Conservation (phyloP, 768 basidiomycete genomes). For the Pleurotus sapidus region DNA sequence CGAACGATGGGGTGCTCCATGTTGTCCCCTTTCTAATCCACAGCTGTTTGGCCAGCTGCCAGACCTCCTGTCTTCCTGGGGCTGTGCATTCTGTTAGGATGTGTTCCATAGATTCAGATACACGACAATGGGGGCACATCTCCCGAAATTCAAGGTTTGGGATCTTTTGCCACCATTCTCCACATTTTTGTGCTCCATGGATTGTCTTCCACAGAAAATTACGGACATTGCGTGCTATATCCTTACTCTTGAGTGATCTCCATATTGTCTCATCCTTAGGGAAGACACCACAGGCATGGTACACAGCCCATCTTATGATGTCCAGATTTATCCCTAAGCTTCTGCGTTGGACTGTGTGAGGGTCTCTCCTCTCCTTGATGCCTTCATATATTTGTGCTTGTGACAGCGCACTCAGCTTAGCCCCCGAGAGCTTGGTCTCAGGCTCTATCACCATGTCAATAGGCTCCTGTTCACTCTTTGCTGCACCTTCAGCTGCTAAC, state of each 20-base stretch:
- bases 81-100: conserved; percentile 22
- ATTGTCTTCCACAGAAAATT: conserved; percentile 21
- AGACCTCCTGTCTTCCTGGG: conserved; percentile 17
- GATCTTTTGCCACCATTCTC: conserved; percentile 19
- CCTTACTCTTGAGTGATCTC: conserved; percentile 9
- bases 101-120: conserved; percentile 18
- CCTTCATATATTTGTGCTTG: conserved; percentile 13
- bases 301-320: not conserved
- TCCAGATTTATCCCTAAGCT: not conserved
- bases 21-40: conserved; percentile 6
- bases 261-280: conserved; percentile 8
- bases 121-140: conserved; percentile 9
- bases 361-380: conserved; percentile 3
- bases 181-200: conserved; percentile 19
- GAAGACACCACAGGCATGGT: not conserved
- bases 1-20: conserved; percentile 12
- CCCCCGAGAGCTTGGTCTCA: conserved; percentile 5
- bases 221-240: conserved; percentile 1
- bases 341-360: not conserved
- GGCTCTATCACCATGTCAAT: not conserved
- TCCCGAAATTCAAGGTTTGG: conserved; percentile 11
- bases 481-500: conserved; percentile 15
- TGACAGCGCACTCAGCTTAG: conserved; percentile 12
- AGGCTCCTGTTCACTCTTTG: not conserved
- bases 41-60: conserved; percentile 15